Conservation (phyloP, 2,329 filamentous ascomycete species). For the Aureobasidium sp. region DNA sequence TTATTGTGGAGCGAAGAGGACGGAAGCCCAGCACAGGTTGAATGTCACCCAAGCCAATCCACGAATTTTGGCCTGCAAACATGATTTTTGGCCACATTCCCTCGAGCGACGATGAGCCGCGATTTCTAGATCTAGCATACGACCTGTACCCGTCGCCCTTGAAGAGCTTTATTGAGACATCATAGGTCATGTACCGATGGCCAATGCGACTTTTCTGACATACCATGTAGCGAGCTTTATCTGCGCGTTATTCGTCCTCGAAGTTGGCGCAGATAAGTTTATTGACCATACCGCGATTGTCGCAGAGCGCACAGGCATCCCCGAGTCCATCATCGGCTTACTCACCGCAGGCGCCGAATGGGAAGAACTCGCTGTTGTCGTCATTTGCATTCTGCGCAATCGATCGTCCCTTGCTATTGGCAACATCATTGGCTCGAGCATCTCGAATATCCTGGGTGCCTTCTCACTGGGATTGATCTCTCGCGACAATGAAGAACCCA, state of each 20-base stretch:
- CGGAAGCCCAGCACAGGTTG: background rate
- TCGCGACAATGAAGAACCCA: conserved; percentile 19
- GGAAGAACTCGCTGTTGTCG: conserved; percentile 49
- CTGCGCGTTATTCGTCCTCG: conserved; percentile 43
- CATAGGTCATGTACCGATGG: background rate
- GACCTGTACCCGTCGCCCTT: background rate
- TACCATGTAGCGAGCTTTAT: conserved; percentile 41
- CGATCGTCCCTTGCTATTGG: conserved; percentile 45
- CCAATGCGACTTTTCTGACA: conserved; percentile 19
- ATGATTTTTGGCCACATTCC: background rate
- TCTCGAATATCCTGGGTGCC: conserved; percentile 49
- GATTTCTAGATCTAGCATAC: background rate
- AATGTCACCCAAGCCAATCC: background rate
- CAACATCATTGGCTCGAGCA: conserved; percentile 49
- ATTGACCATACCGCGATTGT: conserved; percentile 46
- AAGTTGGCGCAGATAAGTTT: conserved; percentile 48
- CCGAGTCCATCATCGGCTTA: conserved; percentile 44
- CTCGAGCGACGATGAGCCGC: background rate
- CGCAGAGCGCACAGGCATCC: conserved; percentile 39
- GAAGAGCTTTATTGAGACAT: background rate
- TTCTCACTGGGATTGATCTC: conserved; percentile 48
- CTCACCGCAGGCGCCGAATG: conserved; percentile 50
- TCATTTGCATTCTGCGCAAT: conserved; percentile 41
- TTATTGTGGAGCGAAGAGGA: too few species aligned
- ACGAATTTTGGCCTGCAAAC: background rate